Percentiles rank a stretch among this genome's conserved stretches.
Conservation (phyloP, 371 early-diverging fungal species). For the Haplosporangium sp. region DNA sequence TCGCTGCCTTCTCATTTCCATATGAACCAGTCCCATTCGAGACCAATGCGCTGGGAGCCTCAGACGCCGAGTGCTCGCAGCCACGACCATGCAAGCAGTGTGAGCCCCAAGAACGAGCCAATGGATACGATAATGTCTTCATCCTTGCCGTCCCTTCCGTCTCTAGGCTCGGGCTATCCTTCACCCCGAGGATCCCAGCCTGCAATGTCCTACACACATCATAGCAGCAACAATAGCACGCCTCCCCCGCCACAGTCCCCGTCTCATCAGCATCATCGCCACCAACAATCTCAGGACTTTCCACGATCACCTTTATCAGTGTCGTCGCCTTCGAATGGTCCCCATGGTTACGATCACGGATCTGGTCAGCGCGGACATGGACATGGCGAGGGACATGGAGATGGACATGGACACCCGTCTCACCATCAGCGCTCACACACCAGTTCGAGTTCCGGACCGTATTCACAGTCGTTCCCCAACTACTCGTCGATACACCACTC, state of each 20-base stretch:
- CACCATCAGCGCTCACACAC: constrained; percentile 39
- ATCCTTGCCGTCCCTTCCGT: constrained; percentile 36
- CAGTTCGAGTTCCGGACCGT: constrained; percentile 38
- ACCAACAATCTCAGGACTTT: constrained; percentile 44
- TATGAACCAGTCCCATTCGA: constrained; percentile 22
- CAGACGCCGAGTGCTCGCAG: constrained; percentile 20
- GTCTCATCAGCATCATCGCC: constrained; percentile 35
- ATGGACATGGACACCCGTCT: constrained; percentile 24
- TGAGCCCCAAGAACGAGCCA: constrained; percentile 47
- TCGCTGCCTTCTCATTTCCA: constrained; percentile 53
- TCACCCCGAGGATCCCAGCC: constrained; percentile 26
- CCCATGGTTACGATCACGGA: constrained; percentile 25
- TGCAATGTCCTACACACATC: constrained; percentile 33
- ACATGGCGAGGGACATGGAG: constrained; percentile 11
- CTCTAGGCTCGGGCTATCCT: constrained; percentile 20
- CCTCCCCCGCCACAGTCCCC: constrained; percentile 20
- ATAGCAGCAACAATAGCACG: constrained; percentile 20
- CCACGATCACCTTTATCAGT: constrained; percentile 37
- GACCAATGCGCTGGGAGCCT: constrained; percentile 48
- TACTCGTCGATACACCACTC: constrained; percentile 30
- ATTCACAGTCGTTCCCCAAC: constrained; percentile 51
- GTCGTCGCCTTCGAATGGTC: constrained; percentile 20
- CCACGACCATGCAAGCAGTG: constrained; percentile 23
- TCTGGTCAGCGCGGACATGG: constrained; percentile 4
- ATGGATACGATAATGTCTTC: constrained; percentile 51